Conservation (phyloP, 805 yeast genomes). For the Suhomyces faveliae region DNA sequence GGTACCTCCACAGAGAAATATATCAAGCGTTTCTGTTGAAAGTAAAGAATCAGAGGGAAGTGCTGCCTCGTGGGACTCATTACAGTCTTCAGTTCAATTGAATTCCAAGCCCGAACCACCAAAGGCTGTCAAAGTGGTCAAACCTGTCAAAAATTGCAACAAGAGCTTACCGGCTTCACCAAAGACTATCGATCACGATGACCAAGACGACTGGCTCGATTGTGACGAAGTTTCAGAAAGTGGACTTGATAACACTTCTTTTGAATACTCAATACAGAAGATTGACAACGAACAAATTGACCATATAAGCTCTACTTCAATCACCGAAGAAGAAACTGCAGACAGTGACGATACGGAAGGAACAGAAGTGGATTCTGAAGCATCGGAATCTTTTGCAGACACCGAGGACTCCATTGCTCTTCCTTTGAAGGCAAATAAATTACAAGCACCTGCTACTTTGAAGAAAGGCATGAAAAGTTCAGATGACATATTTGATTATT, state of each 20-base stretch:
- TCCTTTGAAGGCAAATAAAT: neutral
- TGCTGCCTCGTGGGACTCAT: conserved; percentile 26
- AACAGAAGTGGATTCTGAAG: neutral
- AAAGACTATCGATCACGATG: neutral
- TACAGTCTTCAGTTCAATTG: conserved; percentile 26
- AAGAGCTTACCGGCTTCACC: neutral
- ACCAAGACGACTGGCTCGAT: conserved; percentile 4
- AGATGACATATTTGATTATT: conserved; percentile 9
- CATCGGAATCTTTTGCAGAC: neutral
- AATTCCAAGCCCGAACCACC: neutral
- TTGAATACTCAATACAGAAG: neutral
- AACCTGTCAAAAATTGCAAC: neutral
- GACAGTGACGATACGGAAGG: neutral
- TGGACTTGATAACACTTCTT: neutral
- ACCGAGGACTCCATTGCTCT: neutral
- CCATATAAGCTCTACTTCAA: neutral
- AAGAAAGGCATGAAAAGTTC: conserved; percentile 1
- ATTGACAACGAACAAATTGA: neutral
- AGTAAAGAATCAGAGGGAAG: conserved; percentile 9
- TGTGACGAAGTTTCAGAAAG: neutral
- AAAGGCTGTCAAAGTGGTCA: too few species aligned
- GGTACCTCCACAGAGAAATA: conserved; percentile 1
- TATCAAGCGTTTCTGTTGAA: conserved; percentile 3
- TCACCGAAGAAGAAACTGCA: neutral
- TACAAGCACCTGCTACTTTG: neutral